Evolutionary conservation across 1,139 yeast species (phyloP), one percentile per base, ranked within the genome.

Genomic region (Pneumocystis wakefieldiae): DNA sequence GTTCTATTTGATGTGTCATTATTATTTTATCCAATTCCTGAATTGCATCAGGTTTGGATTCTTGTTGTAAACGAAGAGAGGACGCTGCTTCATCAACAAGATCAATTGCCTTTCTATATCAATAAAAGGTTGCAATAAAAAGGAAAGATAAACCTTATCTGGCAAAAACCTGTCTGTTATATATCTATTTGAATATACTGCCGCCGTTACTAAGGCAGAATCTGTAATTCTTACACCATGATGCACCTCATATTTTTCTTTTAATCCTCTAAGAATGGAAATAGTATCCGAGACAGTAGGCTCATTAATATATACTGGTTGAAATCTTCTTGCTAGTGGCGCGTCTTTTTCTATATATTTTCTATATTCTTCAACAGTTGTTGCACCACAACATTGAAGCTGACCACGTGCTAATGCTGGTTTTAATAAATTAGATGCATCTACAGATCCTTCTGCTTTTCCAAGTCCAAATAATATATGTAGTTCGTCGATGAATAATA

Each of bases 211-310:
- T 65, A 92, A 78, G 0, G 98, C 97, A 58, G 91, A 81, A 73
- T 92, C 98, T 5, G 94, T 82, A 65, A 92, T 89, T 68, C 97
- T 81, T n/a, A 92, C 98, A 74, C 98, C 98, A 72, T 92, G 98
- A 72, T 92, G 98, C 2, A 92, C 96, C 72, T 92, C 98, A 72
- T 92, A 92, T 68, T 87, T 81, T 72, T 92, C 97, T 73, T 91
- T 91, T 71, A 92, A 78, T 5, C 98, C 98, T 72, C 98, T 83
- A 66, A 92, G 77, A 67, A 92, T 92, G 14, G 96, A 86, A 64
- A 92, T 88, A 0, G 97, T 86, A 73, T 92, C 97, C 67, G 86
- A 85, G 8, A 91, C 96, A 1, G 86, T 79, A n/a, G 98, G 98
- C 72, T 92, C 98, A 68, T 83, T 83, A 32, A 92, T 85, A 68